Evolutionary conservation across 1,284 basidiomycete species (phyloP), one percentile per base, ranked within the genome.

Genomic region (Neolentinus lepideus): DNA sequence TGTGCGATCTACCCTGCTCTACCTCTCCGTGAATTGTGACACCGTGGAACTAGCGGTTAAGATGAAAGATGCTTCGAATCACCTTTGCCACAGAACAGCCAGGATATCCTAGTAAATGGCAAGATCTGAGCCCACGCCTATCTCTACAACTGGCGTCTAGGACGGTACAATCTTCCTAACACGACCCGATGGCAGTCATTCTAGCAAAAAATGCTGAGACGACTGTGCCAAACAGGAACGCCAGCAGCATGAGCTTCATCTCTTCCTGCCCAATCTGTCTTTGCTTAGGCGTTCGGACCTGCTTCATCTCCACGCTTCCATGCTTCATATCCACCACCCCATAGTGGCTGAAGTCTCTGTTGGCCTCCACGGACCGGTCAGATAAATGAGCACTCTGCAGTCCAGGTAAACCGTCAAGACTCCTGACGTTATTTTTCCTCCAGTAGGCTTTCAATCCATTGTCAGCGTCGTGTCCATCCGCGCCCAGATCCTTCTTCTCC

Each of bases 351-450:
- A 43, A n/a, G 4, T 43, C 38, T 3, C 38, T 6, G 19, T 4
- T n/a, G 4, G 38, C 38, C 6, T 43, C 16, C 12, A 21, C 6
- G 6, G 19, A 6, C 38, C 6, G 12, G 38, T 50, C 22, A 6
- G 47, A 50, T n/a, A 8, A 6, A 50, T 12, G 47, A 8, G 24
- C 10, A 3, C 6, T 14, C 27, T 25, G 24, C n/a, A 55, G 22
- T 11, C 57, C 63, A 16, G 66, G 64, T 0, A 83, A 69, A 9
- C 79, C 81, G 57, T 84, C 82, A 48, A 82, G 65, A 57, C 79
- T 81, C 25, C 61, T 65, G 47, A 54, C 16, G 61, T 82, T 84
- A 48, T 69, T 59, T 9, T 56, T 51, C 21, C 64, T 61, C 81
- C 82, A 84, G 59, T 77, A 79, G 2, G 61, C 59, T 57, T 68